A percentile compares a stretch with the other conserved stretches of the same genome.
phyloP scores from a whole-genome alignment of 2,329 filamentous ascomycete species.

The Cladosporium velox region DNA sequence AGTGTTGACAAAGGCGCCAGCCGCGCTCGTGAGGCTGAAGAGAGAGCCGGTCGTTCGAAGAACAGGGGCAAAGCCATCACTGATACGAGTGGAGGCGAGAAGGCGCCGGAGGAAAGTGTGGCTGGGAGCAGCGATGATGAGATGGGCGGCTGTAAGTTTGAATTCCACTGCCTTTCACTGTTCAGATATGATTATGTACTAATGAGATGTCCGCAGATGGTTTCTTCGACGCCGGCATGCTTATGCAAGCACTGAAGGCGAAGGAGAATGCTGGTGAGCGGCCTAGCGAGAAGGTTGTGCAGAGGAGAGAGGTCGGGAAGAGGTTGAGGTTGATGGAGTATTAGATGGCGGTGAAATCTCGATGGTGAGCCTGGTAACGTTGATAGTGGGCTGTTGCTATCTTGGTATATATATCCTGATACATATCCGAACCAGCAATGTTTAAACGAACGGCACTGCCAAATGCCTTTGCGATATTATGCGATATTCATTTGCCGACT shows the following conservation, averaged over 20 bases:
- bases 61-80: slow-evolving; percentile 70
- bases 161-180: too few species aligned
- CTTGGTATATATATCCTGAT: neutral
- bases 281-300: slow-evolving; percentile 58
- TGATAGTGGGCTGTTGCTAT: neutral
- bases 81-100: slow-evolving; percentile 57
- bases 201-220: slow-evolving; percentile 64
- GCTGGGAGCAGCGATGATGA: slow-evolving; percentile 76
- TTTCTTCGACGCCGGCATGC: slow-evolving; percentile 96
- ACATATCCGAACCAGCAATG: neutral
- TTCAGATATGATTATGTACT: neutral
- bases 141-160: slow-evolving; percentile 86
- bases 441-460: too few species aligned
- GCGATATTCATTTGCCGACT: too few species aligned
- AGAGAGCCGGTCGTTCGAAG: slow-evolving; percentile 60
- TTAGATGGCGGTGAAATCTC: slow-evolving; percentile 36
- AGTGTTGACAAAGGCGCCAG: slow-evolving; percentile 57
- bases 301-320: slow-evolving; percentile 71
- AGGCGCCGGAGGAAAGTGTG: slow-evolving; percentile 66
- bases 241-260: slow-evolving; percentile 81
- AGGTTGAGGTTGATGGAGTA: slow-evolving; percentile 72
- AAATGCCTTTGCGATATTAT: too few species aligned
- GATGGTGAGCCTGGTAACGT: neutral
- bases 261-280: slow-evolving; percentile 58
- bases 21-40: slow-evolving; percentile 64